Evolutionary conservation across 495 filamentous ascomycete genomes (phyloP), one percentile per base, ranked within the genome.

Genomic region (Xylaria bambusicola): DNA sequence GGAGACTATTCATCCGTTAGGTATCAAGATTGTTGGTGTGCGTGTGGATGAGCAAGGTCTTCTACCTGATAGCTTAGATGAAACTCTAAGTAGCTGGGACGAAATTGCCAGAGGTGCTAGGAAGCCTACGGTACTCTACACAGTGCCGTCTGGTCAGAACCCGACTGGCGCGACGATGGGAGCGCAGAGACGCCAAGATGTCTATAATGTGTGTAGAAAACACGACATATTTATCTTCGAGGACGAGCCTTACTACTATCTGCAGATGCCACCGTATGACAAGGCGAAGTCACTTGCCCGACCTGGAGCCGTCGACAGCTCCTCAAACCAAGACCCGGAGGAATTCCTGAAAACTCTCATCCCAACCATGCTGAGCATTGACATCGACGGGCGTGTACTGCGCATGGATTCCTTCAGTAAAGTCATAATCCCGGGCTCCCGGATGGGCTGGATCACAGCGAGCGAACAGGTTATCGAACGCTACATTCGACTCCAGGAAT

Each of bases 241-340:
- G 74, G 93, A 98, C 70, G 93, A 98, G 69, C 93, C 93, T n/a
- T 97, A 97, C 75, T 89, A 90, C 72, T 98, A 93, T 78, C 80
- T 98, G 50, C 94, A 98, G 76, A 97, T 98, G 92, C 85, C 90
- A 69, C 86, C 90, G 1, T 94, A 93, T 73, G 49, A 52, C 57
- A 46, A 46, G 29, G 8, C 27, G 17, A 52, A 53, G 13, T 60
- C 57, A 8, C 40, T 49, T 31, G 57, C 84, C 23, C 72, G 80
- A 51, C 52, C 62, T 44, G 66, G 31, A 40, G 60, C 69, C 20
- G 62, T 70, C 1, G 29, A 15, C 3, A 29, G 49, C 0, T 41
- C 54, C 6, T 27, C 48, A 2, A 54, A 52, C 0, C 49, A 58
- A 1, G 64, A 54, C 0, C 46, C 70, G 3, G 72, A 76, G 6